Evolutionary conservation across 2,329 filamentous ascomycete species (phyloP), one percentile per base, ranked within the genome.

Genomic region (Aureobasidium leucospermi): DNA sequence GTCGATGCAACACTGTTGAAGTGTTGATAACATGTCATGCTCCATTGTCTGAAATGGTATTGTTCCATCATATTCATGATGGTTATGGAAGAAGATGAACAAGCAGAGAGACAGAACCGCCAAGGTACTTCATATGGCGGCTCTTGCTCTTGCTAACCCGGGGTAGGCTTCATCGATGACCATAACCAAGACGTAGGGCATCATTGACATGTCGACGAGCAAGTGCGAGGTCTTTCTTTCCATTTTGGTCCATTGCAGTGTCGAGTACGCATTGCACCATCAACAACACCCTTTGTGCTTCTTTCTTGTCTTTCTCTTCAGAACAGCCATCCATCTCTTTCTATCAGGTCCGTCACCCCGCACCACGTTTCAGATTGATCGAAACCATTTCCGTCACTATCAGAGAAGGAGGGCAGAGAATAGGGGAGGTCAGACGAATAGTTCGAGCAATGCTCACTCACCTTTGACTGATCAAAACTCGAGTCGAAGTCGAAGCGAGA

Each of bases 1-100:
- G 52, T 46, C 52, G 52, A 46, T 15, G n/a, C 52, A 56, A 56
- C 52, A 46, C 52, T 56, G 52, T 56, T 56, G 52, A 56, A 56
- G 52, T 46, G 41, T 46, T 38, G 39, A 28, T 56, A 38, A n/a
- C 36, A 38, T 56, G 23, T 16, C 31, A 19, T 38, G 41, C 42
- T 43, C 41, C 52, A 28, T 46, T 56, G 52, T 42, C 29, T 19
- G 28, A 31, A 45, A 45, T 42, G 52, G 38, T 38, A 36, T 56
- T 56, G 52, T 56, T 56, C 52, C 52, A 56, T 56, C 31, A 11
- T 36, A 29, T 46, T 23, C 52, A 38, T 45, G 31, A 46, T 56
- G 16, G 29, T 13, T 29, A 11, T 43, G 38, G 15, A 42, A 56
- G 39, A 43, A 23, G 36, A 42, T 46, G 29, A 43, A 23, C 29